Base-by-base conservation (phyloP, 2,329 filamentous ascomycete species). In the Emydomyces testavorans region DNA sequence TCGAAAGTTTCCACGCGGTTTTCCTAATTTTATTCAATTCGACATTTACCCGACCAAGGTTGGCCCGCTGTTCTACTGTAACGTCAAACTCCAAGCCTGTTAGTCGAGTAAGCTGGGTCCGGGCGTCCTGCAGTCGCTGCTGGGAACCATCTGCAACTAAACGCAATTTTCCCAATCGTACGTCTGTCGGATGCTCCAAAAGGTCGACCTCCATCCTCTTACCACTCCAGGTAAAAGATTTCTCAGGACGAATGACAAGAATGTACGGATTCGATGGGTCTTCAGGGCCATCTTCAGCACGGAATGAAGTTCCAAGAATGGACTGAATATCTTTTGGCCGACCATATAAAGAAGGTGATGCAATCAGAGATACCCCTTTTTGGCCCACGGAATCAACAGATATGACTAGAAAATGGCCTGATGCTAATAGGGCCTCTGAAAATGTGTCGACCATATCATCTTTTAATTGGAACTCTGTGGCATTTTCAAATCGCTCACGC, bases 1-100 rank as follows among this genome's bases (percentile, higher is more conserved):
- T 96, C 44, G 88, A 94, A 36, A 98, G 75, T 65, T 94, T 94
- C 72, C 93, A 96, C 2, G 90, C 87, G 2, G 93, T 93, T 63
- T 89, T 88, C 58, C 93, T 89, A 58, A 95, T 94, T 63, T 94
- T 93, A 58, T 87, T 90, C 54, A 98, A 71, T 62, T 93, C 85
- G 43, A 82, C 72, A 61, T 96, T 93, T 56, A 98, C 92, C 57
- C 93, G 86, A 53, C 86, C 84, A 32, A 98, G 75, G 61, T 95
- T 96, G 16, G 92, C 93, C 55, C 92, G 78, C 59, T 94, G 86
- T 63, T 96, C 92, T 47, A 94, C 83, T 7, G 94, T 75, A 46
- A 94, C 82, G 59, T 93, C 88, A 26, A 98, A 76, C 56, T 92
- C 84, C 64, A 87, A 81, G 50, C 85, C 85, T 15, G 87, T 82